phyloP scores from a whole-genome alignment of 768 basidiomycete species.

The Kwoniella sp. region DNA sequence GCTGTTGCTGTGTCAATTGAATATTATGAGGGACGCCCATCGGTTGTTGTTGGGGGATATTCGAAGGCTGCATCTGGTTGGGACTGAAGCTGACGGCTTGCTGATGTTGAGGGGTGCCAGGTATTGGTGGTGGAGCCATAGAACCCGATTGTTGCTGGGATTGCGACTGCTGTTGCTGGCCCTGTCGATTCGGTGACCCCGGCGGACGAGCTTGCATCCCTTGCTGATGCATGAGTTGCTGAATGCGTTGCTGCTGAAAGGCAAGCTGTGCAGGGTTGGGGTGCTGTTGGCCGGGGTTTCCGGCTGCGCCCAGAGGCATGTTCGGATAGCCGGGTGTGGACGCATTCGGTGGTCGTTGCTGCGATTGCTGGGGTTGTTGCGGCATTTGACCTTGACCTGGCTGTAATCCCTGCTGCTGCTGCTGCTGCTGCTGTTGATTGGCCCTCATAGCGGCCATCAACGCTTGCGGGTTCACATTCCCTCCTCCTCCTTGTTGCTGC shows the following conservation, averaged over 20 bases:
- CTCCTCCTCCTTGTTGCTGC: constrained; percentile 26
- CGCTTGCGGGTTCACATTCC: constrained; percentile 20
- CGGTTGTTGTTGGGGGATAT: constrained; percentile 7
- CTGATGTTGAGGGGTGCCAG: constrained; percentile 20
- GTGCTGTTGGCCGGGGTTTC: constrained; percentile 18
- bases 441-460: constrained; percentile 31
- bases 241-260: constrained; percentile 18
- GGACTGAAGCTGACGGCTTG: background rate
- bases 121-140: constrained; percentile 31
- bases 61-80: constrained; percentile 11
- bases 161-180: constrained; percentile 13
- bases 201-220: constrained; percentile 14
- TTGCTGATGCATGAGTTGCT: constrained; percentile 26
- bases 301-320: constrained; percentile 17
- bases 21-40: constrained; percentile 3
- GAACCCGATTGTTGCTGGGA: constrained; percentile 20
- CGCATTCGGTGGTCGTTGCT: constrained; percentile 1
- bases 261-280: constrained; percentile 6
- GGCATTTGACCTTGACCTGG: constrained; percentile 11
- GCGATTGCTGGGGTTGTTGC: constrained; percentile 21
- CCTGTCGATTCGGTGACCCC: constrained; percentile 2
- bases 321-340: background rate
- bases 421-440: constrained; percentile 22
- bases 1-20: constrained; percentile 24
- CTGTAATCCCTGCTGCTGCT: constrained; percentile 21